Evolutionary conservation across 2,329 filamentous ascomycete species (phyloP), one percentile per base, ranked within the genome.

Genomic region (Sphaceloma murrayae): DNA sequence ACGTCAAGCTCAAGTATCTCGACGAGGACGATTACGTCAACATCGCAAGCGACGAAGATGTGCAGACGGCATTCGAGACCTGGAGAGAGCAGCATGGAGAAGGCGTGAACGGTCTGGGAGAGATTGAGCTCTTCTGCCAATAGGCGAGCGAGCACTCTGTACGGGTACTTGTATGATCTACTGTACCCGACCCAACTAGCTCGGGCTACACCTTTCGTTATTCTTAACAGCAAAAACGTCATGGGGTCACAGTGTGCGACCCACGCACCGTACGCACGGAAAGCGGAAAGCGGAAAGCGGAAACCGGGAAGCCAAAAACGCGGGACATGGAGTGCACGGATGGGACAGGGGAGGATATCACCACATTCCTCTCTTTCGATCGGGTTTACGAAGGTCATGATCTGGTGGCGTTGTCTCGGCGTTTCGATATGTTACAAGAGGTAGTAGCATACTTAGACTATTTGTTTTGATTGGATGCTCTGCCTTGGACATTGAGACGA

Each of bases 41-140:
- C 42, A 95, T 98, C 45, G 83, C 91, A 60, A 89, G 83, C 49
- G 91, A 98, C 56, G 91, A 98, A 56, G 91, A 95, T 53, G 91
- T 98, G 32, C 86, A 93, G 56, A 87, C 91, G 54, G 91, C 91
- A 3, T 94, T 98, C 58, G 81, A 88, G 61, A 88, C 93, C 54
- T 95, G 88, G 88, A 78, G 84, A 24, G 87, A 94, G 58, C 81
- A 79, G 53, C 73, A 49, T 11, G 72, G 76, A 24, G 67, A 74
- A 54, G 71, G 77, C 33, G 73, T 60, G 42, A 72, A 75, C 42
- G 81, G 80, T 32, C 79, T 93, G 32, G 87, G 85, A 52, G 87
- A 94, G 70, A 93, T 94, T 62, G 85, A 94, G 61, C 75, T 91
- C 49, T 89, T 83, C 67, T 89, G 85, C 64, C 69, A 73, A 69